A percentile compares a stretch with the other conserved stretches of the same genome.
Evolutionary conservation across 1,284 basidiomycete genomes (phyloP).

Genomic region (Fomitopsis schrenkii): DNA sequence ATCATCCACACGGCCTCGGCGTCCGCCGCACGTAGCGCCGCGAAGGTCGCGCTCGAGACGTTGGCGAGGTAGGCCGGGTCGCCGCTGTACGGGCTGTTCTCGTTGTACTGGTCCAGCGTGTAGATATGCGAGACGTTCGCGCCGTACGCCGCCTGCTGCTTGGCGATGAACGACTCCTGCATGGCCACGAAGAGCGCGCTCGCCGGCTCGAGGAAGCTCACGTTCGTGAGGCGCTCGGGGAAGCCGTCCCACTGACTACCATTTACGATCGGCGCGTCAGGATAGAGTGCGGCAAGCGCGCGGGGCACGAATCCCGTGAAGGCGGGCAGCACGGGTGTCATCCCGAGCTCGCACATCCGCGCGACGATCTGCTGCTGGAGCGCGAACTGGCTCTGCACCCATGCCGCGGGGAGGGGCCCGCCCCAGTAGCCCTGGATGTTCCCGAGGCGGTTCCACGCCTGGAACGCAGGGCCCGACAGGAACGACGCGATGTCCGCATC

Average conservation of each 20-base stretch:
- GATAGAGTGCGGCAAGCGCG: constrained; percentile 29
- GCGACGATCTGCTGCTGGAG: constrained; percentile 35
- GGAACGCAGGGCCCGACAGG: constrained; percentile 38
- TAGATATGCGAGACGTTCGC: constrained; percentile 36
- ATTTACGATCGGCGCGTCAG: constrained; percentile 34
- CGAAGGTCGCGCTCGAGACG: constrained; percentile 31
- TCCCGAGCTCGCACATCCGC: constrained; percentile 42
- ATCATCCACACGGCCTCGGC: constrained; percentile 39
- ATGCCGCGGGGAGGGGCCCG: constrained; percentile 31
- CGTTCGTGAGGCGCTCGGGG: constrained; percentile 29
- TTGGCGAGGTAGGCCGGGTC: constrained; percentile 33
- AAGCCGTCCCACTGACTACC: constrained; percentile 36
- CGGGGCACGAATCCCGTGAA: constrained; percentile 41
- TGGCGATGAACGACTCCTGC: constrained; percentile 37
- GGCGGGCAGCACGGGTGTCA: constrained; percentile 40
- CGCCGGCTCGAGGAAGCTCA: constrained; percentile 39
- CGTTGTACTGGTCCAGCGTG: constrained; percentile 44
- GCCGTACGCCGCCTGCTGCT: constrained; percentile 37
- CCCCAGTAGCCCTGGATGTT: constrained; percentile 41
- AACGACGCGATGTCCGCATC: constrained; percentile 33
- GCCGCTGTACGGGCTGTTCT: constrained; percentile 36
- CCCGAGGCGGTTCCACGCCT: constrained; percentile 41
- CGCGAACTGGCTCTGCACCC: constrained; percentile 36
- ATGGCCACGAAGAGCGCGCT: constrained; percentile 34
- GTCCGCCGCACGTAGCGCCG: constrained; percentile 35